Conservation (phyloP, 331 rosid species). For the Acacia concinna region DNA sequence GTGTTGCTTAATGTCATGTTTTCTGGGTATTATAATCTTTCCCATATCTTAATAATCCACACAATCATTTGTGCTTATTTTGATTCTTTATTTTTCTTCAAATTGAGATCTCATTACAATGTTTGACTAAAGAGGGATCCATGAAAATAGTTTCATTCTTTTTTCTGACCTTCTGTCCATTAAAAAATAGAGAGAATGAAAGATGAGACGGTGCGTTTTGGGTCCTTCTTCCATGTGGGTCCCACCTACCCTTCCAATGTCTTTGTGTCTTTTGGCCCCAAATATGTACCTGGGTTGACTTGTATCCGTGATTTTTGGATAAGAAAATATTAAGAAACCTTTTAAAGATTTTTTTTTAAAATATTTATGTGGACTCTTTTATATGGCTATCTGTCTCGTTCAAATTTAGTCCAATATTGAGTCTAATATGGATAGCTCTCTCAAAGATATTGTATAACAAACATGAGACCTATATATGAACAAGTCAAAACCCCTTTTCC, state of each 20-base stretch:
- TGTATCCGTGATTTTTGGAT: neutral
- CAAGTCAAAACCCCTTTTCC: neutral
- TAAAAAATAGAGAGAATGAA: neutral
- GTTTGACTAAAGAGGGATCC: neutral
- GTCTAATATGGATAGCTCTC: no score
- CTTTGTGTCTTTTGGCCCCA: neutral
- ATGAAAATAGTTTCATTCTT: neutral
- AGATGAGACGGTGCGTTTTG: neutral
- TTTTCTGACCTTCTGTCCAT: neutral
- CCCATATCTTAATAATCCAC: neutral
- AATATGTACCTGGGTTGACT: neutral
- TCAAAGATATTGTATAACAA: no score
- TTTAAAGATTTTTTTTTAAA: no score
- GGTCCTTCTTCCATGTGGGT: neutral
- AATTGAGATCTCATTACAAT: neutral
- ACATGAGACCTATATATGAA: no score
- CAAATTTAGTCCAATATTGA: no score
- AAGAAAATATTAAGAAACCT: neutral
- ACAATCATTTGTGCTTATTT: neutral
- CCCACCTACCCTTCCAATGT: neutral
- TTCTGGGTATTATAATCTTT: constrained; percentile 55
- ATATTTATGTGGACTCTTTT: no score
- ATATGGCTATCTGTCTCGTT: no score
- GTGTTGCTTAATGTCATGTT: constrained; percentile 74
- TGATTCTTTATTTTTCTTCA: neutral